Evolutionary conservation across 208 protist species (phyloP).

Genomic region (Giardia duodenalis): DNA sequence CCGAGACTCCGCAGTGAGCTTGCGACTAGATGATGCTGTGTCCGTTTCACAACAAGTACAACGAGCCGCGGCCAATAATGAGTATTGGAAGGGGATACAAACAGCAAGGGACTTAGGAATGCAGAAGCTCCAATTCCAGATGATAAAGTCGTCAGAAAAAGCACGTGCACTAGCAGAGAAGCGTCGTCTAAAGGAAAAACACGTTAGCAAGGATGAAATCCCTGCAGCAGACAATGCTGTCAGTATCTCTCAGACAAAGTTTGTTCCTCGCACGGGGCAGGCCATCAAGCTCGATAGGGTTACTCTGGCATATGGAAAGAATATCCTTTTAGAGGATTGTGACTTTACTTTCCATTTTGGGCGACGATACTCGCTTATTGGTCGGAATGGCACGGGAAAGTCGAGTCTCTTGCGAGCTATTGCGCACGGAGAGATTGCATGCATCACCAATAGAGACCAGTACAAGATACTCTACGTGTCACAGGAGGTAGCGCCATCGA

Average conservation of each 20-base stretch:
- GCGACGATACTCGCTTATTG: constrained; percentile 58
- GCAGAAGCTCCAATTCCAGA: constrained; percentile 1
- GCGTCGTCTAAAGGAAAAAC: not conserved
- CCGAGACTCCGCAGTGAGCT: not conserved
- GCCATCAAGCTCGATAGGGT: constrained; percentile 16
- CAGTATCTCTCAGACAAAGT: constrained; percentile 20
- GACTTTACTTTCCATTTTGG: constrained; percentile 46
- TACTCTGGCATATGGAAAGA: constrained; percentile 27
- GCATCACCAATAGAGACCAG: constrained; percentile 27
- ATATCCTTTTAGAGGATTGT: constrained; percentile 21
- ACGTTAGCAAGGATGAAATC: no score
- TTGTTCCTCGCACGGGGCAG: no score
- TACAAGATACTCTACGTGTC: constrained; percentile 34
- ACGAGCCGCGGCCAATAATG: not conserved
- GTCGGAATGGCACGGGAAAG: constrained; percentile 70
- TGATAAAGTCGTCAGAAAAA: not conserved
- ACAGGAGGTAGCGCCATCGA: constrained; percentile 34
- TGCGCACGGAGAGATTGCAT: constrained; percentile 42
- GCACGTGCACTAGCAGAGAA: not conserved
- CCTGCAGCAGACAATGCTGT: no score
- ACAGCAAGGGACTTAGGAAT: not conserved
- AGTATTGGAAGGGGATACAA: not conserved
- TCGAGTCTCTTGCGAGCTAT: constrained; percentile 66
- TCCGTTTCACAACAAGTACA: not conserved
- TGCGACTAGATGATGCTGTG: not conserved